Base-by-base conservation (phyloP, 441 rosid genomes). In the Bocquillonia castaneifolia region DNA sequence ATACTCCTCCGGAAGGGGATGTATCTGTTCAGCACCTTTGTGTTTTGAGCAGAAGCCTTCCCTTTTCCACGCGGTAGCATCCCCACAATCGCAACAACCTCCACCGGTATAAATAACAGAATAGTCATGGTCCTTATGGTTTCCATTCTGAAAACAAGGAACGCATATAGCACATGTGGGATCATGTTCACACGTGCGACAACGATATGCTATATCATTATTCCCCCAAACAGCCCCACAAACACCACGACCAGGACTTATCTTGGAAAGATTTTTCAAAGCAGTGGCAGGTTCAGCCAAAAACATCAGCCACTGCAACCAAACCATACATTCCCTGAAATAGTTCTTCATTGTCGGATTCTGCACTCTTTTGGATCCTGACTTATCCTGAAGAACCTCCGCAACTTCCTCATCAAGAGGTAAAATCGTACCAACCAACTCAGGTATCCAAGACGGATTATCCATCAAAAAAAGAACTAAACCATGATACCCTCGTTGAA, bases 41-140 rank as follows among this genome's bases (percentile, higher is more conserved):
- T 94, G 99, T 55, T 74, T 86, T 1, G 96, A 90, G 80, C 99
- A 94, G 74, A 94, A 94, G 39, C 99, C 99, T 56, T 86, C 97
- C 9, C 81, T 83, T 71, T 88, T 94, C 99, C 99, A 94, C 6
- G 99, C 99, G 0, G 99, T 94, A 39, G 79, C 87, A 76, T 94
- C 99, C 63, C 99, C 99, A 79, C 98, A 94, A 77, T 94, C 99
- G 73, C 99, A 95, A 70, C 99, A 95, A 72, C 99, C 99, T 62
- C 95, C 91, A 28, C 87, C 88, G 0, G 98, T 92, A 63, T 90
- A 88, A 28, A 88, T 88, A 61, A 88, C 79, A 1, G 95, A 88
- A 81, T 85, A 92, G 73, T 95, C 98, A 59, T 95, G 99, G 69
- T 73, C 80, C 61, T 74, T 70, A 75, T 95, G 99, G 71, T 88